Percentiles rank a stretch among this genome's conserved stretches.
phyloP scores from a whole-genome alignment of 345 rosid genomes.

The Aegle marmelos region DNA sequence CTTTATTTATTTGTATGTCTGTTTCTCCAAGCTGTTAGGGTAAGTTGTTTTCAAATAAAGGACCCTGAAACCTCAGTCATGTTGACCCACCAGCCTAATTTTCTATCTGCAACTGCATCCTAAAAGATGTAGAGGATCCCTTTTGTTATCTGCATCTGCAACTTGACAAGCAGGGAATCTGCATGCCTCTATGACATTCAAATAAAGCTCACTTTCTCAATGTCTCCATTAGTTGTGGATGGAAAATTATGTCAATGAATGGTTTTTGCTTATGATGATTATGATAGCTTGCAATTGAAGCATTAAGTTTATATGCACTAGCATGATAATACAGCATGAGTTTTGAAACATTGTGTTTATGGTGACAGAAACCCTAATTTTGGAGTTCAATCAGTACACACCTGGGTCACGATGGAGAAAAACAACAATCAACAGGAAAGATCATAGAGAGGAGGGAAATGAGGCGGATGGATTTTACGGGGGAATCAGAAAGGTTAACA shows the following conservation, averaged over 20 bases:
- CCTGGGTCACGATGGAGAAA: constrained; percentile 77
- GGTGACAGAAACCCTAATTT: constrained; percentile 51
- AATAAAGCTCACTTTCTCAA: background rate
- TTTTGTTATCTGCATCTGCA: constrained; percentile 17
- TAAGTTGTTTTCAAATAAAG: constrained; percentile 18
- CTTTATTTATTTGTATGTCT: constrained; percentile 16
- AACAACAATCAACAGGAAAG: constrained; percentile 49
- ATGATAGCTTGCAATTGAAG: background rate
- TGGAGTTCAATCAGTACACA: constrained; percentile 73
- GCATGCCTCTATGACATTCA: background rate
- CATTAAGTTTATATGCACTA: background rate
- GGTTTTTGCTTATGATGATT: background rate
- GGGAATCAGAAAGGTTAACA: constrained; percentile 66
- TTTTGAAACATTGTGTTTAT: constrained; percentile 19
- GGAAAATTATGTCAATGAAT: background rate
- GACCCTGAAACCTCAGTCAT: background rate
- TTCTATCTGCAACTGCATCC: background rate
- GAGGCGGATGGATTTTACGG: constrained; percentile 91
- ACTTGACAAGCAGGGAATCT: constrained; percentile 13
- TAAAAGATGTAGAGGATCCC: background rate
- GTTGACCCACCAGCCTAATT: constrained; percentile 21
- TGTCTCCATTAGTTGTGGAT: background rate
- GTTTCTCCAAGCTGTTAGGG: constrained; percentile 17
- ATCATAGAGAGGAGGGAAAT: constrained; percentile 75
- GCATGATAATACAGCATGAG: background rate